Conservation (phyloP, 768 basidiomycete species). For the Mycena floridula region DNA sequence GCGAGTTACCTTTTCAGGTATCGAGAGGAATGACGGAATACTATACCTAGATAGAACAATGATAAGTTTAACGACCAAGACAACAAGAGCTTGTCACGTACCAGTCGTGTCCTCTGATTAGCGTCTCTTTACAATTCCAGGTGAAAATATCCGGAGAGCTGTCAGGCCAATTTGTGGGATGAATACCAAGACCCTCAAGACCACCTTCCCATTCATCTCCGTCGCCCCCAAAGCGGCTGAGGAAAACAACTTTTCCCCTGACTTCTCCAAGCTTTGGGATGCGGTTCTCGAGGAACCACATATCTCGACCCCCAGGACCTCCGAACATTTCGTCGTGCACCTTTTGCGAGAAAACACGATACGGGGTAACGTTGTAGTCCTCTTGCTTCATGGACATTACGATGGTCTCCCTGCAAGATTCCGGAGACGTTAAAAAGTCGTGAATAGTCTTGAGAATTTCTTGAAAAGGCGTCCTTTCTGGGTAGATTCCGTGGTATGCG, state of each 20-base stretch:
- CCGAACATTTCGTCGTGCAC: slow-evolving; percentile 59
- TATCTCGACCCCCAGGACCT: slow-evolving; percentile 46
- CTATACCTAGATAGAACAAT: slow-evolving; percentile 57
- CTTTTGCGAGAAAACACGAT: slow-evolving; percentile 49
- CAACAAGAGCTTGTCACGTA: slow-evolving; percentile 22
- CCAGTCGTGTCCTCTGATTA: slow-evolving; percentile 85
- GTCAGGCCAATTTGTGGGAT: slow-evolving; percentile 84
- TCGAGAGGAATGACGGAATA: slow-evolving; percentile 72
- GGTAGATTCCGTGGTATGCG: slow-evolving; percentile 75
- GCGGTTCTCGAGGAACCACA: slow-evolving; percentile 83
- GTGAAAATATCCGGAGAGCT: slow-evolving; percentile 65
- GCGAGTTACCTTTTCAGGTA: slow-evolving; percentile 73
- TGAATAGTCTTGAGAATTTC: slow-evolving; percentile 57
- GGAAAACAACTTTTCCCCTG: slow-evolving; percentile 77
- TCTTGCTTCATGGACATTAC: slow-evolving; percentile 91
- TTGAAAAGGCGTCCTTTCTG: slow-evolving; percentile 62
- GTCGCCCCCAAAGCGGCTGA: slow-evolving; percentile 79
- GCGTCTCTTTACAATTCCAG: slow-evolving; percentile 68
- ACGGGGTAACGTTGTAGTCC: slow-evolving; percentile 44
- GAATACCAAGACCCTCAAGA: slow-evolving; percentile 75
- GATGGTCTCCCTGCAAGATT: slow-evolving; percentile 62
- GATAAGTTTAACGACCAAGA: slow-evolving; percentile 3
- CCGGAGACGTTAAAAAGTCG: slow-evolving; percentile 54
- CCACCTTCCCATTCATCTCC: slow-evolving; percentile 65
- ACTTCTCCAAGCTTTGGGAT: slow-evolving; percentile 81